These are phyloP conservation scores for Boletales sp. DNA, from an alignment of 768 basidiomycete species.

Conservation along the genomic window DNA sequence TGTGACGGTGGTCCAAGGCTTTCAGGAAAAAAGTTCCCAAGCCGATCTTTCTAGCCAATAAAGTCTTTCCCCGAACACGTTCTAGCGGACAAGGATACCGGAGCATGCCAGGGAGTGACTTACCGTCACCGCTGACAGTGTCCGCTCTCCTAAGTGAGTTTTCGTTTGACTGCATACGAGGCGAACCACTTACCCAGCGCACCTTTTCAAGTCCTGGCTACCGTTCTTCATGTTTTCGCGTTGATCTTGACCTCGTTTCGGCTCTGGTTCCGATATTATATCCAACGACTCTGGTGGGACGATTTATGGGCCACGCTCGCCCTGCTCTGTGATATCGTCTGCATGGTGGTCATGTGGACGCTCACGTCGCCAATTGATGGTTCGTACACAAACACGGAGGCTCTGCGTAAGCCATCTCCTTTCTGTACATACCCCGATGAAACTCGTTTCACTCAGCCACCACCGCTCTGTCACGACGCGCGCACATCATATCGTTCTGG, in stretches of 20 bases:
- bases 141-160: slow-evolving; percentile 18
- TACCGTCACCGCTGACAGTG: slow-evolving; percentile 10
- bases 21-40: neutral
- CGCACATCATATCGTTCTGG: slow-evolving; percentile 20
- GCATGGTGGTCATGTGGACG: slow-evolving; percentile 13
- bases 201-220: slow-evolving; percentile 11
- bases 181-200: neutral
- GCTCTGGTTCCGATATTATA: slow-evolving; percentile 23
- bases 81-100: neutral
- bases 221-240: slow-evolving; percentile 18
- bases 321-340: slow-evolving; percentile 7
- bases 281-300: slow-evolving; percentile 27
- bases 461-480: slow-evolving; percentile 10
- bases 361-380: slow-evolving; percentile 26
- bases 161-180: neutral
- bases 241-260: slow-evolving; percentile 23
- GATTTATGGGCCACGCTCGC: slow-evolving; percentile 24
- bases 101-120: neutral
- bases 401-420: slow-evolving; percentile 13
- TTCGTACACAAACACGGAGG: slow-evolving; percentile 6
- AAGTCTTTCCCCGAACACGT: neutral
- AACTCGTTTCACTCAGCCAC: slow-evolving; percentile 20
- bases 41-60: neutral
- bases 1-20: neutral
- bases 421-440: neutral